Percentiles rank a stretch among this genome's conserved stretches.
Evolutionary conservation across 1,139 yeast genomes (phyloP).

Genomic region (Geotrichum carabidarum): DNA sequence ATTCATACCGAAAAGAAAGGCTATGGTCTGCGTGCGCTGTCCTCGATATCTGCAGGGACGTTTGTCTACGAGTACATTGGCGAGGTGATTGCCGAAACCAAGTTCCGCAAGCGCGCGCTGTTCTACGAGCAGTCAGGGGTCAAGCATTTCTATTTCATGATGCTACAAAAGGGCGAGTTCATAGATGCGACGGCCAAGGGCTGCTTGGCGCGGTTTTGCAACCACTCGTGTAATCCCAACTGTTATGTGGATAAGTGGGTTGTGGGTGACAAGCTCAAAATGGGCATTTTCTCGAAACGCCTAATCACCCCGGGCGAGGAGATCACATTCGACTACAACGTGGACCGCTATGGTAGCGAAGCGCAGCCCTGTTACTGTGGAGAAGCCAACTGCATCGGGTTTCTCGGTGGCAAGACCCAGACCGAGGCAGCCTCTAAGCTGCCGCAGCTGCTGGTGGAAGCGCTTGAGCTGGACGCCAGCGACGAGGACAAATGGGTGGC

Average conservation of each 20-base stretch:
- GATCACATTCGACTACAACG: slow-evolving; percentile 91
- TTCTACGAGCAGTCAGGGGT: slow-evolving; percentile 66
- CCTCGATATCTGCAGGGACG: slow-evolving; percentile 51
- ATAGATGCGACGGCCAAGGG: slow-evolving; percentile 92
- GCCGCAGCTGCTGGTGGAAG: slow-evolving; percentile 80
- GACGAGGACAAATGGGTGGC: slow-evolving; percentile 39
- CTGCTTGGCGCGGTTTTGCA: slow-evolving; percentile 81
- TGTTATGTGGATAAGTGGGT: slow-evolving; percentile 97
- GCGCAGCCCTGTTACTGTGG: slow-evolving; percentile 96
- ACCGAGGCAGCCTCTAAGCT: slow-evolving; percentile 80
- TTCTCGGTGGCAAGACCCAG: slow-evolving; percentile 94
- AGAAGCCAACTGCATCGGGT: slow-evolving; percentile 83
- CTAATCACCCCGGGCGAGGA: slow-evolving; percentile 76
- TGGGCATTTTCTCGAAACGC: slow-evolving; percentile 92
- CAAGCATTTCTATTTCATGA: slow-evolving; percentile 93
- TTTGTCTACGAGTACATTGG: slow-evolving; percentile 92
- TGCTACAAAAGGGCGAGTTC: slow-evolving; percentile 88
- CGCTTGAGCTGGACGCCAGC: slow-evolving; percentile 70
- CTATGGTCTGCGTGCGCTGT: slow-evolving; percentile 75
- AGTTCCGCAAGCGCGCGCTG: slow-evolving; percentile 67
- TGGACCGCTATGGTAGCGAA: slow-evolving; percentile 91
- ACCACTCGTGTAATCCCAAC: slow-evolving; percentile 92
- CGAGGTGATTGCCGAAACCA: slow-evolving; percentile 76
- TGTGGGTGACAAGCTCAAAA: slow-evolving; percentile 78
- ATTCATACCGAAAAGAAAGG: slow-evolving; percentile 82